Conservation (phyloP, 2,329 filamentous ascomycete genomes). For the Epicoccum sorghinum region DNA sequence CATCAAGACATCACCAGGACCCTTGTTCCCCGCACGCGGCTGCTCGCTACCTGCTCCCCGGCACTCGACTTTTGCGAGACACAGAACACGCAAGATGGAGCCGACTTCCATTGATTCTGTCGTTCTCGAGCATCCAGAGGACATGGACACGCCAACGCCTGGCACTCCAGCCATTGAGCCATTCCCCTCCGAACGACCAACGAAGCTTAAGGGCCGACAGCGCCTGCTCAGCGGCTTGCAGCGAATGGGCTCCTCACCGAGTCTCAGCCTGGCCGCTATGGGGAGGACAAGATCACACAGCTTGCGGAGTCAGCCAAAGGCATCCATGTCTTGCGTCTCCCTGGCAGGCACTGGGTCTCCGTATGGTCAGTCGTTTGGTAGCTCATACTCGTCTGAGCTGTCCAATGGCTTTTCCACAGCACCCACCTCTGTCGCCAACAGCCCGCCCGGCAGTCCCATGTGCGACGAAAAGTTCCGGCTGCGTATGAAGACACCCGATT, state of each 20-base stretch:
- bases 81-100: conserved; percentile 35
- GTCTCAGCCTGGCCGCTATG: conserved; percentile 70
- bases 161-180: conserved; percentile 30
- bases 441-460: conserved; percentile 54
- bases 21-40: conserved; percentile 20
- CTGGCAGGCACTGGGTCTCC: conserved; percentile 59
- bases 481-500: conserved; percentile 60
- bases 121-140: conserved; percentile 40
- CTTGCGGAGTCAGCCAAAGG: conserved; percentile 68
- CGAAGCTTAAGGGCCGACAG: conserved; percentile 70
- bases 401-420: conserved; percentile 62
- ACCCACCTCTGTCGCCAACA: conserved; percentile 59
- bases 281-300: conserved; percentile 70
- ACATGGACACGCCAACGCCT: conserved; percentile 20
- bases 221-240: conserved; percentile 76
- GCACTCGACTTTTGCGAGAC: conserved; percentile 6
- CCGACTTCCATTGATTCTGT: conserved; percentile 47
- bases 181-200: conserved; percentile 42
- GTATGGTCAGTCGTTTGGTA: conserved; percentile 60
- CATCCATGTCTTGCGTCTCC: conserved; percentile 69
- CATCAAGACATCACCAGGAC: conserved; percentile 2
- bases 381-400: conserved; percentile 62
- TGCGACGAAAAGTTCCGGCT: conserved; percentile 62
- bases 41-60: conserved; percentile 8
- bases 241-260: conserved; percentile 81